phyloP scores from a whole-genome alignment of 2,329 filamentous ascomycete species.

The Aschersonia sp. region DNA sequence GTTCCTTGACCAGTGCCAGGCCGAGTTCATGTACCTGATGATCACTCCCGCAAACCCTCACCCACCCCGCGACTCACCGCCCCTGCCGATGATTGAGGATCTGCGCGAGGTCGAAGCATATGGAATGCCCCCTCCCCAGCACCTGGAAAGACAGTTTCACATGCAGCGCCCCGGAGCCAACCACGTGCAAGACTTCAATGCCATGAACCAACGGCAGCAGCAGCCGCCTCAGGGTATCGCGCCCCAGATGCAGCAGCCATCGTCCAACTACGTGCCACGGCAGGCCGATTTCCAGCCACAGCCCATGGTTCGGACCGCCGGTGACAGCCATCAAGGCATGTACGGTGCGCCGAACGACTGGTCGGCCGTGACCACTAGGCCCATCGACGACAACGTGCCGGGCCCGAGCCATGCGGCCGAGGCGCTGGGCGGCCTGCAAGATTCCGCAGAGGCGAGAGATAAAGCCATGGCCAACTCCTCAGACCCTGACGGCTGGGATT shows the following conservation, averaged over 20 bases:
- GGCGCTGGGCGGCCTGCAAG: constrained; percentile 21
- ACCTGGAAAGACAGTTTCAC: constrained; percentile 24
- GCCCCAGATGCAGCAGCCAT: constrained; percentile 29
- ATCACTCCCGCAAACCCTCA: constrained; percentile 50
- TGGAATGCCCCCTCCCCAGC: constrained; percentile 28
- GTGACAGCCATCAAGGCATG: constrained; percentile 29
- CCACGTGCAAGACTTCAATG: constrained; percentile 36
- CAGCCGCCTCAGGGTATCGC: constrained; percentile 42
- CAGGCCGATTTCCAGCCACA: constrained; percentile 26
- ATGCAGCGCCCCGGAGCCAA: constrained; percentile 35
- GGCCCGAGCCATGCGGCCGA: constrained; percentile 25
- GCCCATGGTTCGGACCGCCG: constrained; percentile 38
- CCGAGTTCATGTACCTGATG: constrained; percentile 55
- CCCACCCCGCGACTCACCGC: constrained; percentile 48
- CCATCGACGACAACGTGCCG: constrained; percentile 17
- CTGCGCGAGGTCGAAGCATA: constrained; percentile 39
- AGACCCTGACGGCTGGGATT: constrained; percentile 77
- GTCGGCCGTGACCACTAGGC: constrained; percentile 17
- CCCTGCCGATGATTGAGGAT: constrained; percentile 43
- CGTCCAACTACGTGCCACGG: constrained; percentile 18
- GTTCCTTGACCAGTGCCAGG: constrained; percentile 50
- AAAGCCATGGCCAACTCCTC: constrained; percentile 25
- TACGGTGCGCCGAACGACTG: constrained; percentile 23
- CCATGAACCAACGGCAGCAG: constrained; percentile 36
- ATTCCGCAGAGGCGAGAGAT: constrained; percentile 28